These are phyloP conservation scores for Thalassiosira profunda DNA, from an alignment of 108 stramenopile genomes.

Conservation along the genomic window DNA sequence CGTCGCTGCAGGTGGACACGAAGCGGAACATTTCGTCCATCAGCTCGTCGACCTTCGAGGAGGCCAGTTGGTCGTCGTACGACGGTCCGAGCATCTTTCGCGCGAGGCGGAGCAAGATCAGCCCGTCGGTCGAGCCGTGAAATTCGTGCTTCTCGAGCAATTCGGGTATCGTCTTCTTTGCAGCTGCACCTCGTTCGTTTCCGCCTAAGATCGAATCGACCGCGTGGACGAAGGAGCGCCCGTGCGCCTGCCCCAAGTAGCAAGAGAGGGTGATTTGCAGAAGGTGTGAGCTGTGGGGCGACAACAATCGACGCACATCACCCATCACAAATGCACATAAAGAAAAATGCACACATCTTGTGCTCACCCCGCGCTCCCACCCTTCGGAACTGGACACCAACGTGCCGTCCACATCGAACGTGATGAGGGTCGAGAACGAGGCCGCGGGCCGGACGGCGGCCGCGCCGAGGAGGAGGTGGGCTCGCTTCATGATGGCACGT, in stretches of 20 bases:
- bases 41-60: constrained; percentile 33
- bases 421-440: constrained; percentile 44
- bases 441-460: too few relatives aligned
- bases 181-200: not conserved
- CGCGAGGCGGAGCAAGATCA: constrained; percentile 53
- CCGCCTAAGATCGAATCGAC: constrained; percentile 21
- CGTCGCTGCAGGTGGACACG: constrained; percentile 27
- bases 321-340: too few relatives aligned
- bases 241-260: too few relatives aligned
- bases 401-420: constrained; percentile 63
- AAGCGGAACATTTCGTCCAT: constrained; percentile 49
- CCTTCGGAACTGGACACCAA: constrained; percentile 41
- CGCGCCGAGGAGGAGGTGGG: too few relatives aligned
- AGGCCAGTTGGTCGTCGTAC: constrained; percentile 10
- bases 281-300: too few relatives aligned
- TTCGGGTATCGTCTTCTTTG: constrained; percentile 35
- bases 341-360: too few relatives aligned
- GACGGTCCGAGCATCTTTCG: constrained; percentile 27
- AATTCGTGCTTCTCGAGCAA: constrained; percentile 38
- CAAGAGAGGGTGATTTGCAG: too few relatives aligned
- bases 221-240: constrained; percentile 46
- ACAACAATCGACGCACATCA: too few relatives aligned
- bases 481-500: too few relatives aligned
- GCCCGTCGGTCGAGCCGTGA: constrained; percentile 63
- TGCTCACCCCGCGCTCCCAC: constrained; percentile 43